A percentile compares a stretch with the other conserved stretches of the same genome.
Conservation (phyloP, 805 yeast genomes). For the Kockiozyma suomiensis region DNA sequence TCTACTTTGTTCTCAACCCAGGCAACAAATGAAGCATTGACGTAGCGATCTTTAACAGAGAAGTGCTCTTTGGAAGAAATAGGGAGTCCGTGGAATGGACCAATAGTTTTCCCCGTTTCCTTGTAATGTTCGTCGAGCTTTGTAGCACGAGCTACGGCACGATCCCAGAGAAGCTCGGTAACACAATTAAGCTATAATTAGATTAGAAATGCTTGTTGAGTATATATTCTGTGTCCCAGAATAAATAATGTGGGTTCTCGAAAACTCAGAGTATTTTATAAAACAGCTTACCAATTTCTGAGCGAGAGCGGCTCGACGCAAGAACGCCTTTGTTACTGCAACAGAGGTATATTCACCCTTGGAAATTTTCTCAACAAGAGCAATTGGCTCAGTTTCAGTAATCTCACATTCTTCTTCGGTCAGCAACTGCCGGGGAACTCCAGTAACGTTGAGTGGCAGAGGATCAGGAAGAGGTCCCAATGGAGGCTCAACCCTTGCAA, state of each 20-base stretch:
- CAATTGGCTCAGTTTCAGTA: slow-evolving; percentile 47
- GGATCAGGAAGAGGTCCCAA: slow-evolving; percentile 33
- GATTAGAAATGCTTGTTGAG: neutral
- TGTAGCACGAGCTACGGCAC: slow-evolving; percentile 51
- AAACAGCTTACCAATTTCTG: slow-evolving; percentile 48
- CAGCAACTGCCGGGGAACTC: slow-evolving; percentile 42
- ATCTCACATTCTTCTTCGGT: slow-evolving; percentile 47
- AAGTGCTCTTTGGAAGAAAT: slow-evolving; percentile 69
- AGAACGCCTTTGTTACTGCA: slow-evolving; percentile 51
- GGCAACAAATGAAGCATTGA: slow-evolving; percentile 63
- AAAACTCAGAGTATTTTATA: no score
- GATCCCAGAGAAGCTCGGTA: slow-evolving; percentile 51
- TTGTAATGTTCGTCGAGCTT: slow-evolving; percentile 53
- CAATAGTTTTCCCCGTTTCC: slow-evolving; percentile 56
- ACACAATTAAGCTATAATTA: slow-evolving; percentile 46
- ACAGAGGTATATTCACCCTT: slow-evolving; percentile 48
- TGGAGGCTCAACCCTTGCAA: slow-evolving; percentile 35
- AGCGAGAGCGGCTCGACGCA: slow-evolving; percentile 52
- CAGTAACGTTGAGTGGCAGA: slow-evolving; percentile 30
- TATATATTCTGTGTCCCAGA: no score
- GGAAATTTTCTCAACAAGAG: slow-evolving; percentile 45
- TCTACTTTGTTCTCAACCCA: slow-evolving; percentile 52
- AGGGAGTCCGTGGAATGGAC: slow-evolving; percentile 73
- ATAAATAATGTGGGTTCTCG: no score
- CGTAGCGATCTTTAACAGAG: slow-evolving; percentile 54